These are phyloP conservation scores for Santalum album DNA, from an alignment of 164 flowering plant genomes.

Conservation along the genomic window DNA sequence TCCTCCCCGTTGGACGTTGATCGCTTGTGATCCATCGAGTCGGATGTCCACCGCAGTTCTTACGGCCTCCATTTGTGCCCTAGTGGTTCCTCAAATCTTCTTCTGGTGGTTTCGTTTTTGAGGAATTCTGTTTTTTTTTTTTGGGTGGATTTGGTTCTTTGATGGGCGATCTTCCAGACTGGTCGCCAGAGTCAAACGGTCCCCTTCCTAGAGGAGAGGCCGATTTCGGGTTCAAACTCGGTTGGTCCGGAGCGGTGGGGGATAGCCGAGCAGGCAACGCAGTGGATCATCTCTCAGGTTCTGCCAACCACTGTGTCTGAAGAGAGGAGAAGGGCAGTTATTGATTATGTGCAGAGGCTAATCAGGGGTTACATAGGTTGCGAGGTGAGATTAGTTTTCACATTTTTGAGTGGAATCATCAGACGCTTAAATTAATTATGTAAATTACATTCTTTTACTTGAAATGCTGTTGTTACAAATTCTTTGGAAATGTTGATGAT, in stretches of 20 bases:
- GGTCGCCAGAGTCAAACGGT: slow-evolving; percentile 23
- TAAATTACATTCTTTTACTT: too few relatives aligned
- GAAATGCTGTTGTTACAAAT: too few relatives aligned
- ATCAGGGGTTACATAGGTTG: slow-evolving; percentile 36
- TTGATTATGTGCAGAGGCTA: slow-evolving; percentile 61
- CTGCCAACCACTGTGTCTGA: slow-evolving; percentile 49
- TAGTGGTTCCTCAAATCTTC: background rate
- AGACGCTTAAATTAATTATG: too few relatives aligned
- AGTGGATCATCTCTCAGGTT: slow-evolving; percentile 32
- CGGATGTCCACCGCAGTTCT: background rate
- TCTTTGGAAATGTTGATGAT: too few relatives aligned
- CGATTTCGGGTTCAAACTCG: slow-evolving; percentile 1
- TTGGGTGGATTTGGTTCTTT: background rate
- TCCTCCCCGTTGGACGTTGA: too few relatives aligned
- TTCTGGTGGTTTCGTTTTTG: background rate
- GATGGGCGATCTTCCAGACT: slow-evolving; percentile 34
- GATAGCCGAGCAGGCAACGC: slow-evolving; percentile 28
- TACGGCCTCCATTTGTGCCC: background rate
- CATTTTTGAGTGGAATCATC: too few relatives aligned
- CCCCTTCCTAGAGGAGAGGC: slow-evolving; percentile 13
- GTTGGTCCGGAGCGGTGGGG: slow-evolving; percentile 19
- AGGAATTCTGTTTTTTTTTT: background rate
- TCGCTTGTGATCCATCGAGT: too few relatives aligned
- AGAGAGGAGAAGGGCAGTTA: slow-evolving; percentile 51
- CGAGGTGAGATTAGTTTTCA: slow-evolving; percentile 70